Evolutionary conservation across 495 filamentous ascomycete species (phyloP), one percentile per base, ranked within the genome.

Genomic region (Trichoderma virens): DNA sequence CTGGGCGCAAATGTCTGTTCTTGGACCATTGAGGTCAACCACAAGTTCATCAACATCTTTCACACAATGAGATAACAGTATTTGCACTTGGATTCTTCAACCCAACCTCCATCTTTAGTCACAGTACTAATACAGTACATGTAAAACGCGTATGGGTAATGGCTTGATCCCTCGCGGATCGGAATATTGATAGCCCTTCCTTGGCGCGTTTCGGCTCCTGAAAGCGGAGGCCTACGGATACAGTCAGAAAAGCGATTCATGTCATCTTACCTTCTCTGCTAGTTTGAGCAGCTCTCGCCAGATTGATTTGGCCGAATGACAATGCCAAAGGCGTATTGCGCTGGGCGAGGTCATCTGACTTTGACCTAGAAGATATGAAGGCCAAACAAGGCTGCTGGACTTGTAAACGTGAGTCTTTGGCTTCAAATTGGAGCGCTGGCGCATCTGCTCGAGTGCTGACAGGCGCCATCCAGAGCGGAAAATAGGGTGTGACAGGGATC

Each of bases 401-500:
- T 16, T 75, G 73, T 66, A 75, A 72, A 70, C 68, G 73, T 75
- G 67, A 72, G 71, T 71, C 54, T 43, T 2, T 30, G 31, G 7
- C 9, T 13, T 30, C 32, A 1, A 43, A 14, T 32, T 60, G 59
- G 45, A 31, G 11, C 28, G 27, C 32, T 20, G 62, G 51, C 60
- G 43, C 60, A 54, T 60, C 65, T 51, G 30, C 28, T 34, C 60
- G 32, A 8, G n/a, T 61, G 5, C 32, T 61, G 60, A 61, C 65
- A 60, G 63, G 62, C 64, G 63, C 65, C 18, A 11, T 28, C 23
- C 71, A 75, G 73, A 69, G 41, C 73, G 73, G 64, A 75, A 75
- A 67, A 75, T 75, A 62, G 73, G 73, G 61, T 77, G 75, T 66
- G 75, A 77, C 68, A 74, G 70, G 64, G 67, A 66, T 47, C 66